Conservation (phyloP, 805 yeast genomes). For the Kodamaea jinghongensis region DNA sequence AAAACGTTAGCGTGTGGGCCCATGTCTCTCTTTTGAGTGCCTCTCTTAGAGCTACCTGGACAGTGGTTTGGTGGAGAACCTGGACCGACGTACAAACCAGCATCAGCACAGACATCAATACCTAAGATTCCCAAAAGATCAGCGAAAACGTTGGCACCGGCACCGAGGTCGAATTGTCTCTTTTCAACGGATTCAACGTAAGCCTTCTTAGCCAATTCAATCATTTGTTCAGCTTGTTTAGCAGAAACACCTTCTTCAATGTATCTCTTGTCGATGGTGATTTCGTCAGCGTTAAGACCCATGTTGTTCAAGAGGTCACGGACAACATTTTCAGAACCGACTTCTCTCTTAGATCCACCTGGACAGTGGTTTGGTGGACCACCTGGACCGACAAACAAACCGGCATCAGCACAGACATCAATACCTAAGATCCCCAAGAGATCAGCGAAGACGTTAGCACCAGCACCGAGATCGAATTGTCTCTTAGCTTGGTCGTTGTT, state of each 20-base stretch:
- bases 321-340: slow-evolving; percentile 5
- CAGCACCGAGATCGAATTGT: slow-evolving; percentile 9
- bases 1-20: too few species aligned
- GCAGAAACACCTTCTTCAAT: slow-evolving; percentile 6
- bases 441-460: slow-evolving; percentile 11
- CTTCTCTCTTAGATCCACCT: slow-evolving; percentile 2
- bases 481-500: slow-evolving; percentile 9
- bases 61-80: not conserved
- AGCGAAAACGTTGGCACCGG: slow-evolving; percentile 9
- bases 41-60: too few species aligned
- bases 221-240: slow-evolving; percentile 2
- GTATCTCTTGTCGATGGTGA: slow-evolving; percentile 7
- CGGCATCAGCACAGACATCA: slow-evolving; percentile 12
- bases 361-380: too few species aligned
- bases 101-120: slow-evolving; percentile 1
- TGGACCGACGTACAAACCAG: slow-evolving; percentile 1
- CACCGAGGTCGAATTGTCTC: slow-evolving; percentile 3
- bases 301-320: slow-evolving; percentile 8
- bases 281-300: slow-evolving; percentile 1
- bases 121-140: slow-evolving; percentile 6
- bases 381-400: too few species aligned
- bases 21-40: too few species aligned
- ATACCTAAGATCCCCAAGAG: slow-evolving; percentile 10
- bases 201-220: slow-evolving; percentile 9
- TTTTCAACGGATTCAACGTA: not conserved